Evolutionary conservation across 495 filamentous ascomycete genomes (phyloP), one percentile per base, ranked within the genome.

Genomic region (Annulohypoxylon stygium): DNA sequence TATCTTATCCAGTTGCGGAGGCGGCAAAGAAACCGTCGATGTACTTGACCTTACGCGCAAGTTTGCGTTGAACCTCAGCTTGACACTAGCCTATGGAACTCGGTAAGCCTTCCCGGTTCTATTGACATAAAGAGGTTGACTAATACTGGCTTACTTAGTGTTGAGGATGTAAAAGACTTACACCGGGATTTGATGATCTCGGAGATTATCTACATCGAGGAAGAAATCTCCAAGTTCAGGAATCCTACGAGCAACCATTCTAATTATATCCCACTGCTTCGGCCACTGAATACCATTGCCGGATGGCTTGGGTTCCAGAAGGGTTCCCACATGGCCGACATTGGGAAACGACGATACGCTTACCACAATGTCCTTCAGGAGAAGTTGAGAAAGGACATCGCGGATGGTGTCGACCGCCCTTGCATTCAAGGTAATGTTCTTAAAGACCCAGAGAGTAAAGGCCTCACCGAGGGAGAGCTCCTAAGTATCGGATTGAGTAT

Each of bases 401-500:
- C 80, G 9, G 84, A 87, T 39, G 89, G 90, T 2, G 88, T 87
- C 0, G 90, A 92, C 74, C 90, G 89, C 78, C 90, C 90, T 7
- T 92, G 90, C 74, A 92, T 92, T 41, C 90, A 89, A 3, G 90
- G 90, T 0, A 92, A 91, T 67, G 88, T 91, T 33, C 75, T 92
- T 23, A 91, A 91, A 69, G 89, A 92, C 60, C 88, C 88, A 1
- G 88, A 90, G 54, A 58, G 54, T 23, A 86, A 88, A 4, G 88
- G 87, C 72, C 75, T 90, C 4, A 65, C 75, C 59, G 37, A 62
- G 88, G 89, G 86, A 14, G 91, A 93, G 78, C 86, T 92, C 34
- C 90, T 91, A 74, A 91, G 88, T 2, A 89, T 93, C 67, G 91
- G 91, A 76, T 79, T 93, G 50, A 92, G 90, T 43, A 93, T 93